Conservation (phyloP, 306 rosid genomes). For the Medicago ruthenica region DNA sequence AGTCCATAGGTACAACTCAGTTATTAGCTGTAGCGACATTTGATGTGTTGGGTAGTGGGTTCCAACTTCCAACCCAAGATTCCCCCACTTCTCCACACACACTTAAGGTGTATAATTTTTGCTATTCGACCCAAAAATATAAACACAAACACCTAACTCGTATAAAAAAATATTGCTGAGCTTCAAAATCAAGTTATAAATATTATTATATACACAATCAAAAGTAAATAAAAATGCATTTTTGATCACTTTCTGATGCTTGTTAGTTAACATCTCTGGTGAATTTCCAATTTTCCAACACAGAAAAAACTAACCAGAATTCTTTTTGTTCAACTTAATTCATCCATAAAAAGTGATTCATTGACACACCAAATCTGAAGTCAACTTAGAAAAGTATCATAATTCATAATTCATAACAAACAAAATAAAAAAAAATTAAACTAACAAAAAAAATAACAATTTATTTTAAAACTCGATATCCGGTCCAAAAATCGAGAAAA, state of each 20-base stretch:
- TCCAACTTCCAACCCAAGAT: too few species aligned
- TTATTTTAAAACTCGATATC: too few species aligned
- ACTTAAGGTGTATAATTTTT: too few species aligned
- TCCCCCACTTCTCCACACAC: too few species aligned
- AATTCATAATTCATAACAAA: not conserved
- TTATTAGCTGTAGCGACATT: too few species aligned
- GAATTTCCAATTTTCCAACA: not conserved
- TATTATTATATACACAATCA: not conserved
- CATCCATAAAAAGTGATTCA: conserved; percentile 9
- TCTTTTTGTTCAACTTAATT: conserved; percentile 3
- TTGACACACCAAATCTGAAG: conserved; percentile 51
- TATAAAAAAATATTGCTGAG: not conserved
- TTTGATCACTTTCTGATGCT: not conserved
- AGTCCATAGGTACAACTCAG: too few species aligned
- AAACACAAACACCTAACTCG: conserved; percentile 12
- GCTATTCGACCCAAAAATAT: too few species aligned
- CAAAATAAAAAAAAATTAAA: conserved; percentile 15
- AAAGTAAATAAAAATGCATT: not conserved
- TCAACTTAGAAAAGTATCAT: conserved; percentile 58
- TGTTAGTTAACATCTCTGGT: not conserved
- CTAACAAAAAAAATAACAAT: conserved; percentile 2
- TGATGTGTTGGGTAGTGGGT: too few species aligned
- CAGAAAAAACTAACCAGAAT: conserved; percentile 16
- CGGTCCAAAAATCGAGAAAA: not conserved
- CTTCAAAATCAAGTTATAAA: conserved; percentile 15